phyloP scores from a whole-genome alignment of 805 yeast species.

The Candida ovalis region DNA sequence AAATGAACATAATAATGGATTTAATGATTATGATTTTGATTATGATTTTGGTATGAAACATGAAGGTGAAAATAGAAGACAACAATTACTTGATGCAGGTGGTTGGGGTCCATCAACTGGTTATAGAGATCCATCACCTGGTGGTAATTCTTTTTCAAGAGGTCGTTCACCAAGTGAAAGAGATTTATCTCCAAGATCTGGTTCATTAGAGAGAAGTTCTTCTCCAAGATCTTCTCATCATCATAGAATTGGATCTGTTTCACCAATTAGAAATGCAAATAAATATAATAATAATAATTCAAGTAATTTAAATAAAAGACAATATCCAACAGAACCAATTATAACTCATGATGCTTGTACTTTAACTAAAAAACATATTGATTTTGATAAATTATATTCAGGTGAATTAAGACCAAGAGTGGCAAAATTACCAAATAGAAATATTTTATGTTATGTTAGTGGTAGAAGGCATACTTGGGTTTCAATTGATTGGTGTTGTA shows the following conservation, averaged over 20 bases:
- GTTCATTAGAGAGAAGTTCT: slow-evolving; percentile 16
- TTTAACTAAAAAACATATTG: slow-evolving; percentile 42
- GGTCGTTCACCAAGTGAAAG: slow-evolving; percentile 21
- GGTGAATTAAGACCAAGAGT: slow-evolving; percentile 30
- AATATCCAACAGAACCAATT: slow-evolving; percentile 35
- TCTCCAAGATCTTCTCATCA: slow-evolving; percentile 17
- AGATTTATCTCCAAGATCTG: slow-evolving; percentile 16
- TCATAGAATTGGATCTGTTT: slow-evolving; percentile 18
- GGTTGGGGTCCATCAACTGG: slow-evolving; percentile 24
- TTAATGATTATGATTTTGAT: slow-evolving; percentile 18
- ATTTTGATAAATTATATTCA: slow-evolving; percentile 44
- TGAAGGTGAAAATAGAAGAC: slow-evolving; percentile 9
- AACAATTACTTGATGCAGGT: slow-evolving; percentile 14
- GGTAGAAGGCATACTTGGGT: slow-evolving; percentile 83
- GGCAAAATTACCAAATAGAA: slow-evolving; percentile 45
- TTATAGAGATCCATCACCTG: slow-evolving; percentile 20
- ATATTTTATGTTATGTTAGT: slow-evolving; percentile 58
- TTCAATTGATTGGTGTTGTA: slow-evolving; percentile 66
- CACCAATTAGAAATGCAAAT: slow-evolving; percentile 16
- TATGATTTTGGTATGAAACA: slow-evolving; percentile 17
- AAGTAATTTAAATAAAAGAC: slow-evolving; percentile 11
- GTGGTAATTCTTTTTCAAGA: slow-evolving; percentile 5
- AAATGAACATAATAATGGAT: slow-evolving; percentile 8
- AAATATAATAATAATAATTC: slow-evolving; percentile 4
- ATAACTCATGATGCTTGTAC: slow-evolving; percentile 40